Base-by-base conservation (phyloP, 108 stramenopile species). In the Nitzschia sp. region DNA sequence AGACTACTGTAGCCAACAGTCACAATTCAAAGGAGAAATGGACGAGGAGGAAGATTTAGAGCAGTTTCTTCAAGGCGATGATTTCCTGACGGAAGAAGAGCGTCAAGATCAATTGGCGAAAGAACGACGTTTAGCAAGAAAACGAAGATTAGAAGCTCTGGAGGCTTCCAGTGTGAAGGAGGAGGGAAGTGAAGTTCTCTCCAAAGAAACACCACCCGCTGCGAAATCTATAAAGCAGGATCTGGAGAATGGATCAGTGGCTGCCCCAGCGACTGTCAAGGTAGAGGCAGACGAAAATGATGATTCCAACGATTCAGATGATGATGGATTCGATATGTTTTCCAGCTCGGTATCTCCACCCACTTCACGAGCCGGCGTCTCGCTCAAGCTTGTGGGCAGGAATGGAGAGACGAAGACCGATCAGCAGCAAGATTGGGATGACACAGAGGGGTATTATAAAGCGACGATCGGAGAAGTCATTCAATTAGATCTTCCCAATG, bases 401-500 rank as follows among this genome's bases (percentile, higher is more conserved):
- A 52, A 34, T 63, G 35, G 54, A 35, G 45, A n/a, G 11, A 53
- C 23, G 34, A 44, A 53, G 47, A 58, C 63, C 13, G 58, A 88
- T 26, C 70, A 72, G 22, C 86, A 86, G 60, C 73, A 73, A 25
- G 88, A 98, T 69, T 98, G 93, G 80, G 96, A 97, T 60, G 98
- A 99, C 68, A 74, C 66, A 17, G 98, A 99, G 72, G 98, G 98
- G n/a, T 99, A 99, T 73, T 99, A 98, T 81, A 93, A 86, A 66
- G 92, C 96, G 6, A 69, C 74, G 28, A 95, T 97, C 61, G 96
- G 94, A 21, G 66, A 66, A 55, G 34, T 38, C 16, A 66, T 66
- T 34, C 47, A 47, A 21, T 21, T 66, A 13, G 53, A 66, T 6
- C 44, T 35, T 16, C 32, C 46, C 38, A 66, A 68, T 61, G 13